These are phyloP conservation scores for Anaeramoeba ignava DNA, from an alignment of 78 protist species.

Conservation along the genomic window DNA sequence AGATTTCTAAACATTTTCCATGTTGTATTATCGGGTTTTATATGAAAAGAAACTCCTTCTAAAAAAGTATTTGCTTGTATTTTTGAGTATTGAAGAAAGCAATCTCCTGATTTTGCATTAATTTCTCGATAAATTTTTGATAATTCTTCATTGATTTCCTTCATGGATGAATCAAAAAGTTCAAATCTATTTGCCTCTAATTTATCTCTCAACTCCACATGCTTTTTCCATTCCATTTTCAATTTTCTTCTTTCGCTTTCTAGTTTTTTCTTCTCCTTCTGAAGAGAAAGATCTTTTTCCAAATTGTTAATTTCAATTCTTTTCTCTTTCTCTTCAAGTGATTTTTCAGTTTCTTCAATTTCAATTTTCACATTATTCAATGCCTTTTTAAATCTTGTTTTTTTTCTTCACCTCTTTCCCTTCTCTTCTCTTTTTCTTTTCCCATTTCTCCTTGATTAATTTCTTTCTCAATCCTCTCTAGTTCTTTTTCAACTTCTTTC, in stretches of 20 bases:
- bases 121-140: not conserved
- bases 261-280: not conserved
- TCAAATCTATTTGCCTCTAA: not conserved
- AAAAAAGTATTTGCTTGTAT: not conserved
- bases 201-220: not conserved
- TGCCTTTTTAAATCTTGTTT: too few relatives aligned
- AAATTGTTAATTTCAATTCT: not conserved
- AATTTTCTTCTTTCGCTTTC: not conserved
- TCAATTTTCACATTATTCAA: not conserved
- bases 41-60: not conserved
- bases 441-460: not conserved
- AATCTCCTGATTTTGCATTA: not conserved
- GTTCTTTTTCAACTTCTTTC: not conserved
- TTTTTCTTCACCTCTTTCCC: not conserved
- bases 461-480: not conserved
- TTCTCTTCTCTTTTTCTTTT: not conserved
- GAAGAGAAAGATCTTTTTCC: not conserved
- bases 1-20: not conserved
- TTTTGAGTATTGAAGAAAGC: not conserved
- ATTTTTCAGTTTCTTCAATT: not conserved
- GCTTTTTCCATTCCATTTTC: not conserved
- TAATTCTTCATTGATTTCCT: not conserved
- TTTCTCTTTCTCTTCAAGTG: not conserved
- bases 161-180: not conserved
- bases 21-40: not conserved